These are phyloP conservation scores for Hyaloraphidium curvatum DNA, from an alignment of 192 early-diverging fungal species.

Conservation along the genomic window DNA sequence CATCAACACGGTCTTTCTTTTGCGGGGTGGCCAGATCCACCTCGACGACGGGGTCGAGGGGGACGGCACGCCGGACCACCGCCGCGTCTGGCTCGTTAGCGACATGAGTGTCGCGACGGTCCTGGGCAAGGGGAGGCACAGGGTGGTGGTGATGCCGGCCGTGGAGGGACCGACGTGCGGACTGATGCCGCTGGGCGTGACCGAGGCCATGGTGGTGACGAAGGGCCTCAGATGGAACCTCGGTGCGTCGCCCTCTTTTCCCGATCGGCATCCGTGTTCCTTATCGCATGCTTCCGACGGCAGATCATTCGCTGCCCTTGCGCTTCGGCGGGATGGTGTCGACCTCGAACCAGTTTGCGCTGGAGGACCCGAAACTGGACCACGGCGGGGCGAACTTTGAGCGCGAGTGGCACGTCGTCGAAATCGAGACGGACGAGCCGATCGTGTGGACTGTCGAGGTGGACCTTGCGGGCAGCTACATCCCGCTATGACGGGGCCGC, in stretches of 20 bases:
- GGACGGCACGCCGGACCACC: too few relatives aligned
- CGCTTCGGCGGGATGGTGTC: conserved; percentile 63
- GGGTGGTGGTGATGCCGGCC: conserved; percentile 32
- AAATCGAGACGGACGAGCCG: conserved; percentile 43
- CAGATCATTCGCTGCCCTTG: conserved; percentile 18
- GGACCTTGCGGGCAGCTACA: too few relatives aligned
- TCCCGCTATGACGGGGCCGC: too few relatives aligned
- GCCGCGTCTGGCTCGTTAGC: too few relatives aligned
- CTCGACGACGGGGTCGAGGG: too few relatives aligned
- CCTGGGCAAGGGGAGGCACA: conserved; percentile 53
- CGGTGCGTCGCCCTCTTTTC: conserved; percentile 22
- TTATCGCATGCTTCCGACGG: neutral
- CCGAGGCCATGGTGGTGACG: conserved; percentile 39
- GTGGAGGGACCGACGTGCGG: conserved; percentile 78
- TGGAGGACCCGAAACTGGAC: neutral
- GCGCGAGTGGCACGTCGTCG: conserved; percentile 20
- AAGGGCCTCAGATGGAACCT: conserved; percentile 70
- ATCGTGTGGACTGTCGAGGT: conserved; percentile 71
- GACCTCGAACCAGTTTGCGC: conserved; percentile 59
- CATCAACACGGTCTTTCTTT: too few relatives aligned
- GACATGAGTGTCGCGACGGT: too few relatives aligned
- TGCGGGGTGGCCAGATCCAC: too few relatives aligned
- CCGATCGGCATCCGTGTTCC: neutral
- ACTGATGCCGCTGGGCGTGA: conserved; percentile 57
- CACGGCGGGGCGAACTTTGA: neutral